Base-by-base conservation (phyloP, 331 rosid genomes). In the Arachis monticola region DNA sequence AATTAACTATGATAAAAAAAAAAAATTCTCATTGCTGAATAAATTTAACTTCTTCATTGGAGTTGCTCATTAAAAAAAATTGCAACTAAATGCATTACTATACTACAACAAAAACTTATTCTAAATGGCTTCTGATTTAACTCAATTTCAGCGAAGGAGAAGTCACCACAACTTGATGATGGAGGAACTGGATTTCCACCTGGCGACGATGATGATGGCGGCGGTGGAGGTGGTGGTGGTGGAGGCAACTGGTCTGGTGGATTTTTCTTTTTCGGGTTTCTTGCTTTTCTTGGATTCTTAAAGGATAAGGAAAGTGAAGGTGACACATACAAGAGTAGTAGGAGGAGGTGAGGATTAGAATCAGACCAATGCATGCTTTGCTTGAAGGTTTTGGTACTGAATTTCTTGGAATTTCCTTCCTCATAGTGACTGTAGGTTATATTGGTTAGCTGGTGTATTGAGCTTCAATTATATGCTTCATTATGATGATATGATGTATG, bases 241-340 rank as follows among this genome's bases (percentile, higher is more conserved):
- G 97, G 99, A 14, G 99, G 99, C 77, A 88, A 87, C 76, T 94
- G 90, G 91, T 90, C 97, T 0, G 97, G 99, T 44, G 99, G 98
- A 14, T 95, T 95, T 77, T 91, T 91, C 90, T 95, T 95, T 79
- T 95, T 95, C 38, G 97, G 99, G 5, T 95, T 95, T 83, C 99
- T 92, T 48, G 93, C 96, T 57, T 92, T 95, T 74, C 86, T 92
- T 44, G 96, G 99, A 71, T 84, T 95, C 76, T 22, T 95, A 67
- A 95, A 90, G 81, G 99, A 95, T 72, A 92, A 80, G 82, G 99
- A 95, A 83, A 73, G 80, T 4, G 99, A 92, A 47, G 92, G 38
- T 35, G 38, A 86, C 2, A 31, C 86, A 0, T 88, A 91, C 77
- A 66, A 77, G 48, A 83, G 83, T 11, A 78, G 81, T 55, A 72